Evolutionary conservation across 1,284 basidiomycete genomes (phyloP).

Genomic region (Dichomitus squalens): DNA sequence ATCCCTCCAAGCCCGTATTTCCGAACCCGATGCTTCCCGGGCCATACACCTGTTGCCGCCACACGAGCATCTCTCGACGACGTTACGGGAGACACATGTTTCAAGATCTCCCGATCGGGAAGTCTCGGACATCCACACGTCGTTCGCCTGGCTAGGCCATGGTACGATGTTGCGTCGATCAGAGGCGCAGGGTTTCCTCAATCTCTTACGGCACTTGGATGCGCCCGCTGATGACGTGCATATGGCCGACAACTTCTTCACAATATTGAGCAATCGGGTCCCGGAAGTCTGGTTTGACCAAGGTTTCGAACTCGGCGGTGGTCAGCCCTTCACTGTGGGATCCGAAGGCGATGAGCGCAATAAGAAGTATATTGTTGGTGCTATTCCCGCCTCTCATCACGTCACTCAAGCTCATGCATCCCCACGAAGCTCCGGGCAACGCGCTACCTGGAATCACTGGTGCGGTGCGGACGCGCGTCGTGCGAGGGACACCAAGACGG

Average conservation of each 20-base stretch:
- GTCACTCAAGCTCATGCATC: constrained; percentile 2
- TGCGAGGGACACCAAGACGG: constrained; percentile 14
- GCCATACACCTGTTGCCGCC: constrained; percentile 61
- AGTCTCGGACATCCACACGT: constrained; percentile 46
- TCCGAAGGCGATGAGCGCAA: constrained; percentile 60
- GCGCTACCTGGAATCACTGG: constrained; percentile 40
- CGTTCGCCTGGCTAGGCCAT: constrained; percentile 70
- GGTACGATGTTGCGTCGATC: constrained; percentile 55
- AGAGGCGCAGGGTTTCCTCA: constrained; percentile 49
- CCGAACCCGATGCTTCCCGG: constrained; percentile 25
- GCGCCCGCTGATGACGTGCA: constrained; percentile 52
- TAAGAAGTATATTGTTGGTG: constrained; percentile 55
- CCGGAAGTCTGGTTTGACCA: constrained; percentile 64
- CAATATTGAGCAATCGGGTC: constrained; percentile 54
- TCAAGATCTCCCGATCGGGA: constrained; percentile 13
- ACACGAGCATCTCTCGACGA: constrained; percentile 58
- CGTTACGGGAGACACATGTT: constrained; percentile 31
- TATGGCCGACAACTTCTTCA: constrained; percentile 75
- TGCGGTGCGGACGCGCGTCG: constrained; percentile 26
- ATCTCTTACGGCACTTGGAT: constrained; percentile 46
- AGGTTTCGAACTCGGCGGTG: constrained; percentile 59
- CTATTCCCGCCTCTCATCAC: not conserved
- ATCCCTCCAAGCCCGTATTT: constrained; percentile 46
- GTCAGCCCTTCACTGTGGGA: constrained; percentile 64
- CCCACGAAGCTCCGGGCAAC: constrained; percentile 41